Evolutionary conservation across 306 rosid species (phyloP).

Genomic region (Luffa aegyptiaca): DNA sequence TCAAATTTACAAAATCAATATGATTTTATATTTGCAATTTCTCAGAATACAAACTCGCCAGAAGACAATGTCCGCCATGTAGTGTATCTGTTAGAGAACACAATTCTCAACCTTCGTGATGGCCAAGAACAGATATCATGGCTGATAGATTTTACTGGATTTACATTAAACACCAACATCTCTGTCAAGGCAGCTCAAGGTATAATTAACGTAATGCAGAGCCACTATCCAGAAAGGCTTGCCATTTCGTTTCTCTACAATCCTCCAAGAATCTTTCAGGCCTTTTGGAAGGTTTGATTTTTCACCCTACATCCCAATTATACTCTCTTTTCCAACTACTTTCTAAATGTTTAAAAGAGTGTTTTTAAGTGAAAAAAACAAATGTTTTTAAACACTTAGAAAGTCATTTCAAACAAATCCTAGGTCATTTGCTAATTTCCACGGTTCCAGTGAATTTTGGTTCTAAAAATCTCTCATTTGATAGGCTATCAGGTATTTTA

Average conservation of each 20-base stretch:
- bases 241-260: constrained; percentile 55
- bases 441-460: neutral
- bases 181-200: constrained; percentile 67
- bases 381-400: too few relatives aligned
- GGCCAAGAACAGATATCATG: constrained; percentile 90
- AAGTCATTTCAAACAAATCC: too few relatives aligned
- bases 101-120: constrained; percentile 64
- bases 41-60: constrained; percentile 54
- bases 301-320: too few relatives aligned
- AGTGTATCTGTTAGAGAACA: constrained; percentile 79
- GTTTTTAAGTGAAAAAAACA: too few relatives aligned
- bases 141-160: constrained; percentile 83
- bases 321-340: too few relatives aligned
- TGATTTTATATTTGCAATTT: neutral
- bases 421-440: too few relatives aligned
- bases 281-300: constrained; percentile 59
- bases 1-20: too few relatives aligned
- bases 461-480: neutral
- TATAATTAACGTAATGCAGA: constrained; percentile 62
- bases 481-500: constrained; percentile 65
- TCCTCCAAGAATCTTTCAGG: constrained; percentile 88
- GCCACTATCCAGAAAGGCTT: constrained; percentile 94
- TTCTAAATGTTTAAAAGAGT: too few relatives aligned
- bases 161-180: constrained; percentile 38
- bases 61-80: constrained; percentile 57